phyloP scores from a whole-genome alignment of 257 asterid genomes.

The Penstemon barbatus region DNA sequence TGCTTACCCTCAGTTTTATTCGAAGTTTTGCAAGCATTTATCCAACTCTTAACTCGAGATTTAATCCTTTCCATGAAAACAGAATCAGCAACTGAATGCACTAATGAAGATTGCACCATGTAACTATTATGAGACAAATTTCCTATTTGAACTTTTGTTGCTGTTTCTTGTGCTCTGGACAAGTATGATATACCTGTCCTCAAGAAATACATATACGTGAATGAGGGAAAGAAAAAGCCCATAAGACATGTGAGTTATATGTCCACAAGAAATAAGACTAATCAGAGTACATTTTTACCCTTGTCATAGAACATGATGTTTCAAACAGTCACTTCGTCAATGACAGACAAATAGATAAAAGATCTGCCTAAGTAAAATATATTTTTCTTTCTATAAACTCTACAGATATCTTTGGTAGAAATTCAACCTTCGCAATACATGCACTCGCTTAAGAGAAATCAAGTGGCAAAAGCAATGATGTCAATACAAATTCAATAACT shows the following conservation, averaged over 20 bases:
- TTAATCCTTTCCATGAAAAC: conserved; percentile 67
- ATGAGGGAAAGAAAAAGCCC: conserved; percentile 21
- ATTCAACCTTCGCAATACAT: background rate
- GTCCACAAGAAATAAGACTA: background rate
- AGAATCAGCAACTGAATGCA: conserved; percentile 78
- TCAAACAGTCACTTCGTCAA: background rate
- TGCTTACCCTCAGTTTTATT: conserved; percentile 64
- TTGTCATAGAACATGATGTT: background rate
- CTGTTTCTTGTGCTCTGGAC: conserved; percentile 85
- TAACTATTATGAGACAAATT: conserved; percentile 33
- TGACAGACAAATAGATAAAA: background rate
- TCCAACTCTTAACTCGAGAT: conserved; percentile 75
- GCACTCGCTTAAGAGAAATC: conserved; percentile 3
- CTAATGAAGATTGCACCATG: conserved; percentile 38
- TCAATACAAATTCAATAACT: background rate
- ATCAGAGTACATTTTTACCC: background rate
- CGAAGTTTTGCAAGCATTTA: conserved; percentile 48
- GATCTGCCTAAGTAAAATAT: background rate
- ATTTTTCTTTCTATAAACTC: background rate
- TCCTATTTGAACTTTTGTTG: conserved; percentile 49
- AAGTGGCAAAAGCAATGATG: background rate
- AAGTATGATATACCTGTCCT: conserved; percentile 82
- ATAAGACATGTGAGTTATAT: conserved; percentile 12
- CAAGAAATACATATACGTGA: background rate
- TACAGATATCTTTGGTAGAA: background rate